Evolutionary conservation across 2,329 filamentous ascomycete species (phyloP), one percentile per base, ranked within the genome.

Genomic region (Lecanicillium sp.): DNA sequence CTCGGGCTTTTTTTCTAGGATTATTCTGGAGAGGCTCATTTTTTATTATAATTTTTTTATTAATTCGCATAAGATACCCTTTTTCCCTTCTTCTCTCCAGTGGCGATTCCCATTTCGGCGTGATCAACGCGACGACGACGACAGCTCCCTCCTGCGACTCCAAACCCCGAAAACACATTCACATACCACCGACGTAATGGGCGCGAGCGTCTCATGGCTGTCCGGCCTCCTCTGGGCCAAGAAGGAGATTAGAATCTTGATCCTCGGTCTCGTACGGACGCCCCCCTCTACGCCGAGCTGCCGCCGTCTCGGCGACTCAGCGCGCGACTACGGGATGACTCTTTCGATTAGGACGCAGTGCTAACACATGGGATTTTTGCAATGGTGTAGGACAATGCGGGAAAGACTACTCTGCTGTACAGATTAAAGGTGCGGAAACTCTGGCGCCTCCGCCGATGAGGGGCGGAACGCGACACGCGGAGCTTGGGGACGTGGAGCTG

Each of bases 241-340:
- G 77, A 98, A 97, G 74, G 93, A 98, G 73, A 96, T 96, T 56
- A 78, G 93, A 60, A 98, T 98, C 71, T 71, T 98, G 67, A 96
- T 96, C 58, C 72, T 96, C 52, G 90, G 90, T 61, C 80, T 96
- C 70, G 90, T 96, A 84, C 58, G 83, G 56, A 44, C 37, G 15
- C 23, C 38, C 26, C 14, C 39, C 3, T 27, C 23, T 14, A 14
- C 19, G 8, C 14, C 38, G 45, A 37, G n/a, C n/a, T n/a, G n/a
- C n/a, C n/a, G n/a, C n/a, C n/a, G n/a, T n/a, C n/a, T n/a, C n/a
- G n/a, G n/a, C n/a, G n/a, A n/a, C n/a, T n/a, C n/a, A n/a, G n/a
- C n/a, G n/a, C n/a, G n/a, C n/a, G n/a, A n/a, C n/a, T n/a, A n/a
- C n/a, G n/a, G n/a, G 10, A 15, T 41, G 30, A 11, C 30, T 53